A percentile compares a stretch with the other conserved stretches of the same genome.
These are phyloP conservation scores for Nannochloropsis gaditana DNA, from an alignment of 108 stramenopile genomes.

Conservation along the genomic window DNA sequence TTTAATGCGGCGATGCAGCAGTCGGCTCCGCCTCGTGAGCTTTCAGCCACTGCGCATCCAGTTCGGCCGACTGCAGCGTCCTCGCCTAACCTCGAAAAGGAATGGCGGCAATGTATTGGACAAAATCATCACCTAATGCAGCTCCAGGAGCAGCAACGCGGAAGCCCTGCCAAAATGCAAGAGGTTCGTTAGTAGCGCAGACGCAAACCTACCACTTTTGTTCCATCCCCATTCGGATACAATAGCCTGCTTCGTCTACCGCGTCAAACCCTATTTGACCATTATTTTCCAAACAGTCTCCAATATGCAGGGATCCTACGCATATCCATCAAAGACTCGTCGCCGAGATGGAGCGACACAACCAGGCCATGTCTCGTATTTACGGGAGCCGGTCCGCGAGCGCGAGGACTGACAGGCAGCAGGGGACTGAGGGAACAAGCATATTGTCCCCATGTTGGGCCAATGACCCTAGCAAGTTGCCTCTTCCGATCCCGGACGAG, in stretches of 20 bases:
- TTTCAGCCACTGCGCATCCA: background rate
- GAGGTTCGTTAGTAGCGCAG: background rate
- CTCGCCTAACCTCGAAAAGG: background rate
- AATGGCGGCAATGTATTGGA: background rate
- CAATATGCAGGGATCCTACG: too few relatives aligned
- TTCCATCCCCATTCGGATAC: too few relatives aligned
- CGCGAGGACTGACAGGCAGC: background rate
- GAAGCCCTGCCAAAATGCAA: background rate
- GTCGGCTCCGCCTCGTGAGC: background rate
- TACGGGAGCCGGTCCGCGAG: background rate
- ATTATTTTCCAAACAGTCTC: too few relatives aligned
- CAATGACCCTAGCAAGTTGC: background rate
- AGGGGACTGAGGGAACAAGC: background rate
- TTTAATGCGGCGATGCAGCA: background rate
- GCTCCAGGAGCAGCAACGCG: background rate
- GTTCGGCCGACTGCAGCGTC: background rate
- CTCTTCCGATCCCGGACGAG: background rate
- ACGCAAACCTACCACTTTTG: too few relatives aligned
- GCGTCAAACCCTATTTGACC: too few relatives aligned
- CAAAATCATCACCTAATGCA: background rate
- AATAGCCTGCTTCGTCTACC: too few relatives aligned
- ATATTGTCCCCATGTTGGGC: background rate
- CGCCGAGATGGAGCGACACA: slow-evolving; percentile 7
- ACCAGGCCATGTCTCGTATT: background rate
- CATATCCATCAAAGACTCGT: background rate